These are phyloP conservation scores for Pulveroboletus sp. DNA, from an alignment of 768 basidiomycete species.

Conservation along the genomic window DNA sequence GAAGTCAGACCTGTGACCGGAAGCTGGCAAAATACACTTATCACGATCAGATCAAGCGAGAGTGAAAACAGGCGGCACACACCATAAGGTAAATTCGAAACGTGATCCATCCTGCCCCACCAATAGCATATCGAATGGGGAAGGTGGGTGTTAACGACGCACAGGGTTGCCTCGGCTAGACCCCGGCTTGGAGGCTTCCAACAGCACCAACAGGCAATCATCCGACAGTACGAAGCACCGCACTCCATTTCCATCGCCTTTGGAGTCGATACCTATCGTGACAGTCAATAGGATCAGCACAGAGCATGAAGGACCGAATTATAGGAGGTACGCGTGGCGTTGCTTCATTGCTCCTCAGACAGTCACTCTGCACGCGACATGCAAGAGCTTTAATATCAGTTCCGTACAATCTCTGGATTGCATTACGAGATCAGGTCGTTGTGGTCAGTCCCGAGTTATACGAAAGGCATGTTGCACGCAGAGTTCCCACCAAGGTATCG, in stretches of 20 bases:
- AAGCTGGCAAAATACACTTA: conserved; percentile 73
- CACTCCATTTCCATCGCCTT: conserved; percentile 68
- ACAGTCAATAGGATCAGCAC: conserved; percentile 98
- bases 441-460: conserved; percentile 94
- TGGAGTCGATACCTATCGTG: conserved; percentile 94
- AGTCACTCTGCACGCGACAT: background rate
- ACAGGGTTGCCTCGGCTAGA: conserved; percentile 74
- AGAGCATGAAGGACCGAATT: conserved; percentile 94
- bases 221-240: conserved; percentile 43
- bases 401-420: conserved; percentile 91
- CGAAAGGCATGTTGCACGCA: conserved; percentile 99
- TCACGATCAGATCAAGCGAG: conserved; percentile 97
- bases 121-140: too few relatives aligned
- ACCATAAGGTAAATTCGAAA: background rate
- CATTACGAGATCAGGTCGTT: conserved; percentile 87
- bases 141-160: conserved; percentile 52
- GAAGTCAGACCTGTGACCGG: conserved; percentile 69
- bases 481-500: conserved; percentile 81
- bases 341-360: background rate
- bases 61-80: conserved; percentile 73
- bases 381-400: conserved; percentile 93
- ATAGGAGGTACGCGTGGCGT: conserved; percentile 64
- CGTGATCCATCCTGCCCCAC: too few relatives aligned
- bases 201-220: conserved; percentile 18
- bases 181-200: conserved; percentile 11